A percentile compares a stretch with the other conserved stretches of the same genome.
phyloP scores from a whole-genome alignment of 495 filamentous ascomycete genomes.

The Clavariopsis aquatica region DNA sequence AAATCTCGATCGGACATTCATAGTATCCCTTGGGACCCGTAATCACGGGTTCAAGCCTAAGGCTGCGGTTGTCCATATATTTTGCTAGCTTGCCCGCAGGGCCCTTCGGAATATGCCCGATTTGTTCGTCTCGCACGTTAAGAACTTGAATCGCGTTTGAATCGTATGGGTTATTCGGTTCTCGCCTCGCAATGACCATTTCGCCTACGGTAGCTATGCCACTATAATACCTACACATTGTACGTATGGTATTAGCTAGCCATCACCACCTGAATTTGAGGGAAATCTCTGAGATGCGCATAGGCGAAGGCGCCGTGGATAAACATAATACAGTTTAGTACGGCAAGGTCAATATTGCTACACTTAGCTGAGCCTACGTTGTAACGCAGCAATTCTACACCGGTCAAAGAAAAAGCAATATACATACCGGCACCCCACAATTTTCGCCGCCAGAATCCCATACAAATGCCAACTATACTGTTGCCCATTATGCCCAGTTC shows the following conservation, averaged over 20 bases:
- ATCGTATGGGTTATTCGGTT: conserved; percentile 62
- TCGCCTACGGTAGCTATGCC: conserved; percentile 73
- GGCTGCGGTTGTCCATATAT: conserved; percentile 61
- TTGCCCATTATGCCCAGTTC: conserved; percentile 15
- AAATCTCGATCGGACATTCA: conserved; percentile 70
- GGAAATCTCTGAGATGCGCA: no score
- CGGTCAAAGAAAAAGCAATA: no score
- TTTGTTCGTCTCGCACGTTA: conserved; percentile 76
- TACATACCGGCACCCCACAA: conserved; percentile 78
- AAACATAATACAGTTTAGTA: no score
- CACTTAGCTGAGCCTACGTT: no score
- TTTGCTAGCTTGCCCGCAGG: conserved; percentile 70
- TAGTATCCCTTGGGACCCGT: conserved; percentile 62
- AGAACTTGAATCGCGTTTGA: conserved; percentile 75
- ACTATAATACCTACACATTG: no score
- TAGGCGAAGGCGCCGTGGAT: no score
- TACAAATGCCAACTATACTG: conserved; percentile 35
- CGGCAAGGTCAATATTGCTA: no score
- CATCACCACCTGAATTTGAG: no score
- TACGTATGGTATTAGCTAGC: no score
- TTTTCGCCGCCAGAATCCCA: conserved; percentile 57
- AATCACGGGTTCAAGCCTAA: conserved; percentile 67
- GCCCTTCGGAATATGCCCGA: conserved; percentile 73
- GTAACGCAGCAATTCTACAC: no score
- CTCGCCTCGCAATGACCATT: conserved; percentile 65